Base-by-base conservation (phyloP, 83 land plant genomes). In the Picea abies region DNA sequence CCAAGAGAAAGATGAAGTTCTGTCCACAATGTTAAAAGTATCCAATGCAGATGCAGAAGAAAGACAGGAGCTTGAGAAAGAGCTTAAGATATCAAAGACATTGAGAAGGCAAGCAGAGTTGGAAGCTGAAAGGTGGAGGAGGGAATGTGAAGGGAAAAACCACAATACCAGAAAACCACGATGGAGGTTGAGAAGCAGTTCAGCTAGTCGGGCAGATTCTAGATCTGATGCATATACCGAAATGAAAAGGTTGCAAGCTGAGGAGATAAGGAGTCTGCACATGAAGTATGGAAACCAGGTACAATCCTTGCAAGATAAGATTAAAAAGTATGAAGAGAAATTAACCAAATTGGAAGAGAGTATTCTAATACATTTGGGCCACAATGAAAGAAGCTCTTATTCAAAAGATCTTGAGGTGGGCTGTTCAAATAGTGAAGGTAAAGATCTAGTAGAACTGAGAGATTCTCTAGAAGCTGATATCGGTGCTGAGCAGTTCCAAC, bases 1-100 rank as follows among this genome's bases (percentile, higher is more conserved):
- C 23, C 93, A 91, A 56, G 93, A 90, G 78, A 90, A 90, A 82
- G 95, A 93, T 62, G 87, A 91, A 44, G 83, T 93, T 29, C n/a
- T 90, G 69, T 89, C 93, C 6, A 90, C 88, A 0, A 87, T 92
- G 92, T 83, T 92, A 77, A 89, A 89, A 77, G 87, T 89, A 71
- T 85, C 88, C 8, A 92, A 90, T 65, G 64, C 82, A 44, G 91
- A 93, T 83, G 87, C 90, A 4, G 79, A 83, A 4, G 92, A 95
- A 80, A 95, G 90, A 62, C 85, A 93, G 77, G 84, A 86, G 82
- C 82, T 95, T 44, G 67, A 90, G 37, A 86, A 92, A 71, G 94
- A 95, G 82, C 81, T 93, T 29, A 90, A 89, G 76, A 73, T 83
- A 35, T 81, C 84, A 6, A 91, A 86, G 60, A 84, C 89, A 0